Conservation (phyloP, 2,329 filamentous ascomycete species). For the Trichophyton simii region DNA sequence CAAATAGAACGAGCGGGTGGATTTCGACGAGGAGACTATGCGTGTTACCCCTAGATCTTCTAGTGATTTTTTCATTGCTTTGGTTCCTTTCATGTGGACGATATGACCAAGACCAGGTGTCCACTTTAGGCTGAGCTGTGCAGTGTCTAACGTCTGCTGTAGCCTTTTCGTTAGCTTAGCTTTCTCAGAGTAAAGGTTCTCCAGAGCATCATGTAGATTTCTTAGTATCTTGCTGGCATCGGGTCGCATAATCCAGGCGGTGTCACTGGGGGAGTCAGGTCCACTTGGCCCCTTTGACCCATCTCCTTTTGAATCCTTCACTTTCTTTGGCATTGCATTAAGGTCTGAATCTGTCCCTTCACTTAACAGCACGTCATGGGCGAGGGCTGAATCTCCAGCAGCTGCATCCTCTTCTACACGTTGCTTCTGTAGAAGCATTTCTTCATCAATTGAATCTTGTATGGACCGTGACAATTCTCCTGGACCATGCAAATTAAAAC, state of each 20-base stretch:
- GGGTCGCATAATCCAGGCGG: constrained; percentile 52
- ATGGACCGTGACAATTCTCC: constrained; percentile 59
- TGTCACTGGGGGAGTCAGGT: constrained; percentile 30
- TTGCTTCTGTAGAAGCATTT: constrained; percentile 72
- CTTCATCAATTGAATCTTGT: constrained; percentile 73
- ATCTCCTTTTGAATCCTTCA: constrained; percentile 20
- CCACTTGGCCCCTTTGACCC: constrained; percentile 20
- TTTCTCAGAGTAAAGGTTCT: constrained; percentile 49
- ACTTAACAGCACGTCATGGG: constrained; percentile 55
- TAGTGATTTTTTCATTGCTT: constrained; percentile 44
- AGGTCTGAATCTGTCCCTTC: constrained; percentile 51
- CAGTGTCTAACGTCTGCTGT: constrained; percentile 46
- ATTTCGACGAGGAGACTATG: constrained; percentile 67
- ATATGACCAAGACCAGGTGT: constrained; percentile 78
- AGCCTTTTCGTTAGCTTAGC: constrained; percentile 47
- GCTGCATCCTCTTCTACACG: constrained; percentile 60
- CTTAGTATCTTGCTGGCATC: constrained; percentile 54
- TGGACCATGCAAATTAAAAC: constrained; percentile 47
- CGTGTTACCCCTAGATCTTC: constrained; percentile 34
- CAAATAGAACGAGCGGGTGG: constrained; percentile 72
- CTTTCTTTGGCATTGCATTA: constrained; percentile 43
- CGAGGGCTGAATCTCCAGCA: constrained; percentile 57
- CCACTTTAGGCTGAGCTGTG: constrained; percentile 69
- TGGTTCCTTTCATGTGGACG: constrained; percentile 70
- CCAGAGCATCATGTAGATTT: constrained; percentile 56